Percentiles rank a stretch among this genome's conserved stretches.
phyloP scores from a whole-genome alignment of 805 yeast species.

The Ogataea ganodermae region DNA sequence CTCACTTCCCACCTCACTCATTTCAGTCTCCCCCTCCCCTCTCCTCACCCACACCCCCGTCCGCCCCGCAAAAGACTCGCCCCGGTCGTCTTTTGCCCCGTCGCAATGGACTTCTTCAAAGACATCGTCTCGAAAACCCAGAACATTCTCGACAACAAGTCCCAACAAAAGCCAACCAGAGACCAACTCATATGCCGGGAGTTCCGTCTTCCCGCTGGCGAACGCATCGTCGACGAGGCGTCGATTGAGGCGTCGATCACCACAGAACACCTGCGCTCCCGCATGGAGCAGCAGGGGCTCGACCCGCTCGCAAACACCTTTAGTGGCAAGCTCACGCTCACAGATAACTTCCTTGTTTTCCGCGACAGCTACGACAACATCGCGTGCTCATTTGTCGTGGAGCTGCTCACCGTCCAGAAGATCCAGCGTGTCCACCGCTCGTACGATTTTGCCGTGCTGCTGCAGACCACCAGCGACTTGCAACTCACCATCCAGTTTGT shows the following conservation, averaged over 20 bases:
- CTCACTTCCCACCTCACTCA: not conserved
- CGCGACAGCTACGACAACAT: conserved; percentile 67
- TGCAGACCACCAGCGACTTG: conserved; percentile 67
- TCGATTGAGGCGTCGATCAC: conserved; percentile 59
- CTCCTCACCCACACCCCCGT: not conserved
- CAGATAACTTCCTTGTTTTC: conserved; percentile 76
- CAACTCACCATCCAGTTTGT: conserved; percentile 69
- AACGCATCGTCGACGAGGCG: conserved; percentile 62
- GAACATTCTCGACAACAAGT: conserved; percentile 42
- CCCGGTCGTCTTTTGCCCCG: not conserved
- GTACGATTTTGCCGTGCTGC: conserved; percentile 75
- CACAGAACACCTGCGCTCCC: conserved; percentile 23
- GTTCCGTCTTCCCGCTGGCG: conserved; percentile 71
- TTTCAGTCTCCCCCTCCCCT: not conserved
- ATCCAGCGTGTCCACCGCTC: conserved; percentile 84
- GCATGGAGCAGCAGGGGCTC: conserved; percentile 15
- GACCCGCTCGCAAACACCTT: conserved; percentile 14
- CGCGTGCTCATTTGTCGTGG: conserved; percentile 68
- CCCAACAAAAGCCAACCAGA: conserved; percentile 50
- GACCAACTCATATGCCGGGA: conserved; percentile 72
- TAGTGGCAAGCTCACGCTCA: conserved; percentile 65
- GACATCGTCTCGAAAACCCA: conserved; percentile 50
- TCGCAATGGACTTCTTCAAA: conserved; percentile 51
- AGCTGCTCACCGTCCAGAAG: conserved; percentile 75
- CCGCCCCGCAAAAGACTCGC: no score